phyloP scores from a whole-genome alignment of 371 early-diverging fungal species.

The Paraphysoderma sedebokerense region DNA sequence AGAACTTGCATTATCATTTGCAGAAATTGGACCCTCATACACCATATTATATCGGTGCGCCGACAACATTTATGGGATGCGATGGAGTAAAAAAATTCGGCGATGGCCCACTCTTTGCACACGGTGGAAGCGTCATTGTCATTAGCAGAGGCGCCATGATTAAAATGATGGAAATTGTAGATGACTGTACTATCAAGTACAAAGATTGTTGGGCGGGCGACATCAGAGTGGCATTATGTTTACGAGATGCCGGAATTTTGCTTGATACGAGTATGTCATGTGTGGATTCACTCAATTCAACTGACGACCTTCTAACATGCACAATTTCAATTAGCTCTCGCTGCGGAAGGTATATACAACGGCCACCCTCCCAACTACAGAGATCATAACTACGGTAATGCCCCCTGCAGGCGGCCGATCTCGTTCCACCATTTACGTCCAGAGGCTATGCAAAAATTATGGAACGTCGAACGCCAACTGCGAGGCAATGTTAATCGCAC shows the following conservation, averaged over 20 bases:
- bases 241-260: constrained; percentile 21
- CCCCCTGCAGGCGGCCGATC: background rate
- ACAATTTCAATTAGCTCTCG: no score
- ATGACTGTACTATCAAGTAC: constrained; percentile 20
- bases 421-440: constrained; percentile 2
- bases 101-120: constrained; percentile 1
- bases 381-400: no score
- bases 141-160: constrained; percentile 18
- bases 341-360: no score
- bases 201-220: constrained; percentile 29
- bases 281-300: background rate
- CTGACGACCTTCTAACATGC: no score
- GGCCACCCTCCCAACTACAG: no score
- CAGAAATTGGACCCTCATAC: no score
- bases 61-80: background rate
- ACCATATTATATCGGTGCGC: background rate
- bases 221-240: constrained; percentile 23
- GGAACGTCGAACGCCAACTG: background rate
- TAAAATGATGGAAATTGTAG: constrained; percentile 8
- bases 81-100: background rate
- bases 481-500: no score
- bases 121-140: constrained; percentile 26
- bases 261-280: constrained; percentile 1
- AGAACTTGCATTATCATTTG: background rate
- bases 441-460: background rate